Evolutionary conservation across 768 basidiomycete genomes (phyloP), one percentile per base, ranked within the genome.

Genomic region (Tulasnella sp.): DNA sequence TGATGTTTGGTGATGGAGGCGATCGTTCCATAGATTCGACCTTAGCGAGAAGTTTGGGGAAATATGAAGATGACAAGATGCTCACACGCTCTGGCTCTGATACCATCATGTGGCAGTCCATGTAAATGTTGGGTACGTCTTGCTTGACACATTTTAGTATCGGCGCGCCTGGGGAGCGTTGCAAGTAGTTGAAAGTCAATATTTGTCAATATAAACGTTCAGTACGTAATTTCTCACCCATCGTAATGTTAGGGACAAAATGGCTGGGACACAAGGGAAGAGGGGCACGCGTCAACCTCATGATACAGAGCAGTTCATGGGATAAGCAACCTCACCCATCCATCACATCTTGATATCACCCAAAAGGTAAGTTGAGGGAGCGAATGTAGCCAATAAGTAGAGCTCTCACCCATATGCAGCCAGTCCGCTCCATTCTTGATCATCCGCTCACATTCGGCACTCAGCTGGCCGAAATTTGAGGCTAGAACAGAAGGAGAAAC

Each of bases 101-200:
- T 19, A 99, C 96, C 96, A 99, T 99, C 96, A 98, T 98, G 73
- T 99, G 96, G 71, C 93, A 97, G 72, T 99, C 96, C 94, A 99
- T 98, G 75, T 92, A 98, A 65, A 97, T 96, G 54, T 81, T 89
- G 1, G 94, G 93, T 21, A 97, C 80, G 34, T 83, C 80, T 70
- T 92, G 92, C 54, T 79, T 76, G 21, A 99, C 84, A 64, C 84
- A 88, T 29, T 86, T 76, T 30, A 98, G 79, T 50, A 98, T 80
- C 5, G 94, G 93, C 31, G 89, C 84, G 60, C 93, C 90, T 92
- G 69, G 27, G 12, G 17, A 31, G 30, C 29, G 8, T n/a, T n/a
- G n/a, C n/a, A n/a, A n/a, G n/a, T n/a, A n/a, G n/a, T n/a, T n/a
- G n/a, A 2, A 19, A 21, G 29, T 11, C 31, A 27, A 45, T 57